Percentiles rank a stretch among this genome's conserved stretches.
Conservation (phyloP, 75 land plant genomes). For the Cupressus sempervirens region DNA sequence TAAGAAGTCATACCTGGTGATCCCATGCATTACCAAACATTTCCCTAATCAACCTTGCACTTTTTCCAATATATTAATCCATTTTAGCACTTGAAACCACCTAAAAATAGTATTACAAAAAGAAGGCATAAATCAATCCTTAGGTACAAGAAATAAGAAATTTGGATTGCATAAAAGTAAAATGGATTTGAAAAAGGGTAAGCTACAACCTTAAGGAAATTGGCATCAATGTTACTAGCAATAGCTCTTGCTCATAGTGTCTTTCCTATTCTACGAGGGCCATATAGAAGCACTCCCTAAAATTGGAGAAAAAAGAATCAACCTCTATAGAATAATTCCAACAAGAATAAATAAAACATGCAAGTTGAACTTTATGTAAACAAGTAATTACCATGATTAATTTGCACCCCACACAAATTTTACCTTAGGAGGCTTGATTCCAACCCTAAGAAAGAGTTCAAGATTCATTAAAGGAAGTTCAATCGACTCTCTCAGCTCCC, state of each 20-base stretch:
- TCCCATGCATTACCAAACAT: constrained; percentile 93
- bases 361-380: too few species aligned
- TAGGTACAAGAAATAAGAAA: not conserved
- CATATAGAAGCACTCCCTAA: constrained; percentile 96
- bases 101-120: constrained; percentile 20
- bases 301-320: constrained; percentile 1
- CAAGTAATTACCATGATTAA: too few species aligned
- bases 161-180: not conserved
- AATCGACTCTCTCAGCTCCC: constrained; percentile 95
- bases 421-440: too few species aligned
- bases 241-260: constrained; percentile 94
- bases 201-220: constrained; percentile 70
- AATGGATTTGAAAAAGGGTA: not conserved
- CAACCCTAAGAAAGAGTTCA: too few species aligned
- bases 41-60: constrained; percentile 79
- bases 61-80: constrained; percentile 87
- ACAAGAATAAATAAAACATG: too few species aligned
- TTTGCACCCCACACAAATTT: too few species aligned
- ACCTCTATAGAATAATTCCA: too few species aligned
- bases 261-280: constrained; percentile 97
- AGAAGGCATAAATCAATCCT: not conserved
- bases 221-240: constrained; percentile 96
- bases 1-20: too few species aligned
- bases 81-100: constrained; percentile 96
- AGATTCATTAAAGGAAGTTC: constrained; percentile 94